phyloP scores from a whole-genome alignment of 1,284 basidiomycete species.

The Athelia sp. region DNA sequence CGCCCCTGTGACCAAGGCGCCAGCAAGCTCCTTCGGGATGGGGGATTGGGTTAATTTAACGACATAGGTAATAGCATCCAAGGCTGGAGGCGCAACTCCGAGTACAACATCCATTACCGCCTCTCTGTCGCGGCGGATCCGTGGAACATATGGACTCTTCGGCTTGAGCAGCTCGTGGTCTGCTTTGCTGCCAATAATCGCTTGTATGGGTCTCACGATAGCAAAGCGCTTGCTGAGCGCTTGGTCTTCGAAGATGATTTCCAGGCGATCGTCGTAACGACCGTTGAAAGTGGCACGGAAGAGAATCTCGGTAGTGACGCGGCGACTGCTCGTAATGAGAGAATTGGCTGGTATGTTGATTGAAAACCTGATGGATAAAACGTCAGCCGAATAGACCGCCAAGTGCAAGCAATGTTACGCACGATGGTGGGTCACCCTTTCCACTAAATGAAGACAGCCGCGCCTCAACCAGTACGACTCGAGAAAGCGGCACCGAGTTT shows the following conservation, averaged over 20 bases:
- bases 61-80: conserved; percentile 36
- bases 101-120: conserved; percentile 38
- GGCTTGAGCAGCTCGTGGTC: conserved; percentile 50
- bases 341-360: conserved; percentile 11
- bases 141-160: conserved; percentile 46
- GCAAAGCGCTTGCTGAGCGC: conserved; percentile 23
- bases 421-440: neutral
- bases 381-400: neutral
- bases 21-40: conserved; percentile 30
- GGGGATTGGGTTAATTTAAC: conserved; percentile 31
- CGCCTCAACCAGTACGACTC: neutral
- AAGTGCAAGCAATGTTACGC: neutral
- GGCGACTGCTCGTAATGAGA: conserved; percentile 19
- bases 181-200: conserved; percentile 29
- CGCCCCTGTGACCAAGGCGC: conserved; percentile 23
- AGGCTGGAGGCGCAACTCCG: conserved; percentile 39
- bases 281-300: conserved; percentile 37
- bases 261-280: conserved; percentile 36
- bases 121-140: conserved; percentile 30
- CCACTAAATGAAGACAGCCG: neutral
- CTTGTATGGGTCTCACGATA: conserved; percentile 27
- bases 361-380: conserved; percentile 27
- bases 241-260: conserved; percentile 28
- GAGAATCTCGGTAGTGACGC: conserved; percentile 26
- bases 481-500: conserved; percentile 10